Conservation (phyloP, 768 basidiomycete genomes). For the button mushroom (Agaricus bisporus) region DNA sequence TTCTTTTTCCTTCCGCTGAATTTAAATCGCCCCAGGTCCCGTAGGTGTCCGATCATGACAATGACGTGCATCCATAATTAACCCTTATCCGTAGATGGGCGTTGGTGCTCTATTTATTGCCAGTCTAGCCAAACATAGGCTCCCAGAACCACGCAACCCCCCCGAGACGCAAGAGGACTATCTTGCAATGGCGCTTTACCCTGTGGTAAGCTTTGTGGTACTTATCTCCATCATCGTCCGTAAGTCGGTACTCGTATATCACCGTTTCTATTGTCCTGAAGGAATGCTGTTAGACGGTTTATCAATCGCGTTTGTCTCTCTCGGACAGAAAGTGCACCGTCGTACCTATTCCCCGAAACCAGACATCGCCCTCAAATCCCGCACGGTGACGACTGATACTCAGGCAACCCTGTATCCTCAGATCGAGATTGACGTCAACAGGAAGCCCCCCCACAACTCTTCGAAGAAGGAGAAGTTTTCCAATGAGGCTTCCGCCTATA, state of each 20-base stretch:
- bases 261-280: neutral
- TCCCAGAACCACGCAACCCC: slow-evolving; percentile 53
- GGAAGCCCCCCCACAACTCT: too few species aligned
- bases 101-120: slow-evolving; percentile 89
- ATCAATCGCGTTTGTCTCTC: slow-evolving; percentile 62
- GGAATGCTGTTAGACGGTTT: slow-evolving; percentile 43
- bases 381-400: too few species aligned
- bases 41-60: slow-evolving; percentile 29
- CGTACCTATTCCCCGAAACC: slow-evolving; percentile 25
- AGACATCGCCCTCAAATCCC: too few species aligned
- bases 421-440: neutral
- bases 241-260: slow-evolving; percentile 25
- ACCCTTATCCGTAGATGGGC: slow-evolving; percentile 58
- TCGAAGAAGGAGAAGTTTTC: too few species aligned
- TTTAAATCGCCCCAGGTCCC: slow-evolving; percentile 33
- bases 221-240: slow-evolving; percentile 81
- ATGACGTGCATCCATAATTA: neutral
- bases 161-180: slow-evolving; percentile 66
- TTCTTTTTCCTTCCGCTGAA: neutral
- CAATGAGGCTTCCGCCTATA: too few species aligned
- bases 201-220: slow-evolving; percentile 85
- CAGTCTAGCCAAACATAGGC: slow-evolving; percentile 56
- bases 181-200: slow-evolving; percentile 67
- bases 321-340: slow-evolving; percentile 39
- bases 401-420: too few species aligned